Conservation (phyloP, 2,329 filamentous ascomycete genomes). For the Colletotrichum echinochloae region DNA sequence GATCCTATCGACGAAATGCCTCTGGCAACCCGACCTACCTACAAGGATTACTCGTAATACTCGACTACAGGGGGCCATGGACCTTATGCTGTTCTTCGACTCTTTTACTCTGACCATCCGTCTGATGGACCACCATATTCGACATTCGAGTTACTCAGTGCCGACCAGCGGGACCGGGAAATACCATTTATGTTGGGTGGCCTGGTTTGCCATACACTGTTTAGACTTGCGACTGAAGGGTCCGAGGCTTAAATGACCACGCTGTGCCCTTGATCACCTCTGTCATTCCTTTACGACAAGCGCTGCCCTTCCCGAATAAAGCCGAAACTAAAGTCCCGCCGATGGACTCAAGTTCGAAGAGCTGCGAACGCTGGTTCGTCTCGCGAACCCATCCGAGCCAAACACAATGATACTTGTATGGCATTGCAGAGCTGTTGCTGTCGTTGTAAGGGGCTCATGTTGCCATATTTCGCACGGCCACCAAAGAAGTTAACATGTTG, state of each 20-base stretch:
- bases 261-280: background rate
- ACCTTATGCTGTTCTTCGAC: background rate
- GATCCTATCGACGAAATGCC: background rate
- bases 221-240: background rate
- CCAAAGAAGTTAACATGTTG: background rate
- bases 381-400: background rate
- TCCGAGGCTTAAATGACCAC: background rate
- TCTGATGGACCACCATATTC: background rate
- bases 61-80: background rate
- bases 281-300: background rate
- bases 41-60: background rate
- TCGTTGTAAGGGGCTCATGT: background rate
- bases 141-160: background rate
- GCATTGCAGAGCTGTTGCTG: background rate
- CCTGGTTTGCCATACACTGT: background rate
- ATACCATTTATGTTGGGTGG: background rate
- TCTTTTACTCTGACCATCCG: background rate
- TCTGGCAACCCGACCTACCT: background rate
- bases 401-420: background rate
- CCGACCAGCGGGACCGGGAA: too few species aligned
- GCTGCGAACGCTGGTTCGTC: background rate
- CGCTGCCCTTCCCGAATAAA: background rate
- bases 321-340: background rate
- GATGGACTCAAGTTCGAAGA: background rate
- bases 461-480: background rate